Base-by-base conservation (phyloP, 345 rosid species). In the Camelina sativa region DNA sequence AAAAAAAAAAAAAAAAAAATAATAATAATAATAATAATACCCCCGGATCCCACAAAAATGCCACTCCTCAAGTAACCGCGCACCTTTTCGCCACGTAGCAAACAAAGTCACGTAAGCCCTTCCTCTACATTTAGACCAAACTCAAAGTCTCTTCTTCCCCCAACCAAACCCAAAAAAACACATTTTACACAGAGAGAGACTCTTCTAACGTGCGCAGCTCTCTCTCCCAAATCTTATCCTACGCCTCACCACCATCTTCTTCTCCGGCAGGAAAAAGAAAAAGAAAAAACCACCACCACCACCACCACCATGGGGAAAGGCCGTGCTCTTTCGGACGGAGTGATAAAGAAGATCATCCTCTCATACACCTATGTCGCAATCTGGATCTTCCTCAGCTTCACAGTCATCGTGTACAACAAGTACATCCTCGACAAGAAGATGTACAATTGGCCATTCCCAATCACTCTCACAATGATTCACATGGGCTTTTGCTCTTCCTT, bases 371-470 rank as follows among this genome's bases (percentile, higher is more conserved):
- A 93, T 76, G 98, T 93, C 0, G 94, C 85, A 37, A 80, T 91
- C 76, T 93, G 98, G 98, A 91, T 93, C 98, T 93, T 89, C 91
- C 92, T 93, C 50, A 86, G 92, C 80, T 93, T 93, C 91, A 88
- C 97, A 51, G 98, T 93, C 63, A 93, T 93, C 81, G 97, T 93
- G 57, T 93, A 88, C 96, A 93, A 93, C 89, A 93, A 93, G 71
- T 93, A 89, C 90, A 93, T 93, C 93, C 93, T 93, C 47, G 98
- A 91, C 87, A 88, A 88, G 76, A 89, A 93, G 85, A 82, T 93
- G 89, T 93, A 93, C 83, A 89, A 91, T 75, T 93, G 98, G 98
- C 98, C 98, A 1, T 93, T 81, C 84, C 98, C 98, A 4, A 85
- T 93, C 71, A 91, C 98, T 1, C 98, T 93, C 20, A 93, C 98